phyloP scores from a whole-genome alignment of 2,329 filamentous ascomycete genomes.

The Diaporthe ampelina region DNA sequence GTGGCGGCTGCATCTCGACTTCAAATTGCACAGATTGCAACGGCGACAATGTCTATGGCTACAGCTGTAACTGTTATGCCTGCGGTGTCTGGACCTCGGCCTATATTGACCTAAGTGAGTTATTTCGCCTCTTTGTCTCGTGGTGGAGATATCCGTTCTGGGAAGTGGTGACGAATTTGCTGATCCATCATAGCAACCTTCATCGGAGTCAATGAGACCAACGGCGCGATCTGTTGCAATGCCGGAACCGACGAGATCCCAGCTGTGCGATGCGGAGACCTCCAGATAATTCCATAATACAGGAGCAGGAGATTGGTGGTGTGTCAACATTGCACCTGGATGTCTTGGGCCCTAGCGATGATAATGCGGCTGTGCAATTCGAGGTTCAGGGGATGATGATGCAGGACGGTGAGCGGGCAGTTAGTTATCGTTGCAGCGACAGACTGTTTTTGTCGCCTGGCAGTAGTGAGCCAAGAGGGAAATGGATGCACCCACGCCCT shows the following conservation, averaged over 20 bases:
- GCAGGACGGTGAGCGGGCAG: neutral
- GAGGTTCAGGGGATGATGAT: neutral
- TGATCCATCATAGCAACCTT: conserved; percentile 6
- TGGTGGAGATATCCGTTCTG: neutral
- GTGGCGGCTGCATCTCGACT: conserved; percentile 35
- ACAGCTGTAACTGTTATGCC: conserved; percentile 32
- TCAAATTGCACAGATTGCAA: conserved; percentile 19
- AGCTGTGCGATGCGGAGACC: conserved; percentile 31
- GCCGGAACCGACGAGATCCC: conserved; percentile 26
- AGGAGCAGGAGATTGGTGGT: neutral
- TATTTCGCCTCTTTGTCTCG: neutral
- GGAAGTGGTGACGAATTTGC: neutral
- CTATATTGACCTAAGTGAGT: conserved; percentile 31
- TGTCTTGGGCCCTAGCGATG: neutral
- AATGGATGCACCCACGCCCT: too few relatives aligned
- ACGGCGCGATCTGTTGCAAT: conserved; percentile 38
- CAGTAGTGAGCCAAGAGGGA: too few relatives aligned
- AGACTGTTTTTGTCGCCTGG: neutral
- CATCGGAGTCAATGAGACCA: conserved; percentile 37
- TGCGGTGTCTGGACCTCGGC: neutral
- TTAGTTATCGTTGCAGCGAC: neutral
- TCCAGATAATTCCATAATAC: neutral
- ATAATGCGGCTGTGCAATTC: neutral
- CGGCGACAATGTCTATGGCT: conserved; percentile 21
- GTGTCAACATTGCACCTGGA: neutral